These are phyloP conservation scores for Lotus japonicus DNA, from an alignment of 306 rosid species.

Conservation along the genomic window DNA sequence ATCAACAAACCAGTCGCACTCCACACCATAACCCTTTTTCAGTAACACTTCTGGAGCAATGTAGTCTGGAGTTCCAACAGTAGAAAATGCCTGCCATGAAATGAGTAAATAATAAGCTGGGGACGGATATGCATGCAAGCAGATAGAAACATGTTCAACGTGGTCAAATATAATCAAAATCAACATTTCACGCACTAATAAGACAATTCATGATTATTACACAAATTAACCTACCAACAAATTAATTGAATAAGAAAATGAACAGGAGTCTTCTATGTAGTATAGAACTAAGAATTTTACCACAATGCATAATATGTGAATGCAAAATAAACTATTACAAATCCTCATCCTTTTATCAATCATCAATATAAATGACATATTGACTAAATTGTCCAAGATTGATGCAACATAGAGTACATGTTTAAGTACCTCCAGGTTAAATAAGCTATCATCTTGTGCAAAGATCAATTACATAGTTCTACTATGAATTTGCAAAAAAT, in stretches of 20 bases:
- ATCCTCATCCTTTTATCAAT: background rate
- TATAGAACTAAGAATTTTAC: slow-evolving; percentile 14
- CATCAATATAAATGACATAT: background rate
- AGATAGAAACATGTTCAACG: background rate
- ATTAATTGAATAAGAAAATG: background rate
- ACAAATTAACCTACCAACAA: background rate
- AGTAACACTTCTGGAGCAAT: slow-evolving; percentile 88
- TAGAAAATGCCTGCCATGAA: slow-evolving; percentile 75
- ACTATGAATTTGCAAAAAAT: background rate
- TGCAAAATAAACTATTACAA: background rate
- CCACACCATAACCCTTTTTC: slow-evolving; percentile 83
- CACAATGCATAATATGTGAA: background rate
- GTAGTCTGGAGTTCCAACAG: slow-evolving; percentile 92
- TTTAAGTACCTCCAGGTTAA: background rate
- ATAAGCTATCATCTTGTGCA: background rate
- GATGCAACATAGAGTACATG: background rate
- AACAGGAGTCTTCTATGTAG: background rate
- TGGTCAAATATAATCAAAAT: slow-evolving; percentile 1
- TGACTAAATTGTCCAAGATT: background rate
- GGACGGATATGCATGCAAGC: slow-evolving; percentile 17
- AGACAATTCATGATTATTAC: background rate
- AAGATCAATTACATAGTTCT: background rate
- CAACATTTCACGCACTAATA: background rate
- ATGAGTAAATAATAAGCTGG: slow-evolving; percentile 1
- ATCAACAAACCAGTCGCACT: slow-evolving; percentile 77